These are phyloP conservation scores for Amanita fuliginea DNA, from an alignment of 768 basidiomycete species.

Conservation along the genomic window DNA sequence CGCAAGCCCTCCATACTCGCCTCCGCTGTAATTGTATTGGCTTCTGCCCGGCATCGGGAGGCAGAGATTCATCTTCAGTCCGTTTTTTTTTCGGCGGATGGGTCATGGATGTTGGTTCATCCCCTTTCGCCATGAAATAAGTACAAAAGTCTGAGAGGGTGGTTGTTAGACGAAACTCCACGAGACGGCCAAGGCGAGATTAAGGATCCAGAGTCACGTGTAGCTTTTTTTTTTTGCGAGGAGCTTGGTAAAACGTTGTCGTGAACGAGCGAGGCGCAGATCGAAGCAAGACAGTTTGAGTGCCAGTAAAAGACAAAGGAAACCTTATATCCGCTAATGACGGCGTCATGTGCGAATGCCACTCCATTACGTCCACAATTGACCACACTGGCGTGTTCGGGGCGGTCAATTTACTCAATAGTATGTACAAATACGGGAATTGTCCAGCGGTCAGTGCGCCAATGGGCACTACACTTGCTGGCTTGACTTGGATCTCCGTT, in stretches of 20 bases:
- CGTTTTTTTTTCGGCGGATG: conserved; percentile 72
- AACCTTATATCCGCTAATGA: neutral
- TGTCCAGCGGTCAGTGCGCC: too few relatives aligned
- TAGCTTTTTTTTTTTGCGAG: too few relatives aligned
- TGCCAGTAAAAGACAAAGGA: neutral
- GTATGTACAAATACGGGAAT: neutral
- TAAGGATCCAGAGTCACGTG: conserved; percentile 4
- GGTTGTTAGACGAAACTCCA: conserved; percentile 6
- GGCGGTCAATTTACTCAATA: neutral
- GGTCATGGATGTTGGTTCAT: conserved; percentile 12
- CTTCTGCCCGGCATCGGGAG: conserved; percentile 49
- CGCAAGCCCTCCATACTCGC: conserved; percentile 85
- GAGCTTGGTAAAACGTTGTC: neutral
- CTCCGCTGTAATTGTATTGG: conserved; percentile 69
- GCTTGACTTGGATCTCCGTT: neutral
- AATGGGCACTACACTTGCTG: too few relatives aligned
- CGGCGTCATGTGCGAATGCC: neutral
- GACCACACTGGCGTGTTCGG: too few relatives aligned
- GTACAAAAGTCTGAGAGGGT: conserved; percentile 13
- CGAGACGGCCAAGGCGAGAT: conserved; percentile 2
- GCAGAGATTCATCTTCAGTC: conserved; percentile 43
- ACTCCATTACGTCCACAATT: neutral
- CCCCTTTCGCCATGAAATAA: conserved; percentile 34
- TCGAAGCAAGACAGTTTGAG: conserved; percentile 2
- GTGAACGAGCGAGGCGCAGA: neutral